These are phyloP conservation scores for Rosa persica DNA, from an alignment of 306 rosid genomes.

Conservation along the genomic window DNA sequence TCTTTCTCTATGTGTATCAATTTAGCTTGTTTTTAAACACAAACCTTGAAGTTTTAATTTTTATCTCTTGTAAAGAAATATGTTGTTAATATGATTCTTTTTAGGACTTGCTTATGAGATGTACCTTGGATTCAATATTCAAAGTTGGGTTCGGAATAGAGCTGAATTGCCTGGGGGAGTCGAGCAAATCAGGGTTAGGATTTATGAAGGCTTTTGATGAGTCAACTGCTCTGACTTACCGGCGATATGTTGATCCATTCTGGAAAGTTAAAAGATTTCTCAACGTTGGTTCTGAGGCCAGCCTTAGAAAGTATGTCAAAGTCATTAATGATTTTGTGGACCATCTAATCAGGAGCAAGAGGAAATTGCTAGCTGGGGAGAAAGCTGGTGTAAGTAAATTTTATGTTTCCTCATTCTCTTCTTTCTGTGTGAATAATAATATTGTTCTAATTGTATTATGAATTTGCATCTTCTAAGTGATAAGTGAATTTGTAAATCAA, in stretches of 20 bases:
- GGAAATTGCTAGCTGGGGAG: constrained; percentile 28
- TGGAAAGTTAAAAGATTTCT: constrained; percentile 68
- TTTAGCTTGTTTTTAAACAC: too few relatives aligned
- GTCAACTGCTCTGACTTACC: constrained; percentile 48
- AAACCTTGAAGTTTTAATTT: background rate
- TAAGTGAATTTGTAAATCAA: background rate
- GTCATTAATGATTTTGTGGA: constrained; percentile 50
- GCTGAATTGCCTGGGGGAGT: constrained; percentile 64
- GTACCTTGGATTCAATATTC: constrained; percentile 76
- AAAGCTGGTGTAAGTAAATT: constrained; percentile 45
- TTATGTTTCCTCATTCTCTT: background rate
- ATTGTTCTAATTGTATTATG: background rate
- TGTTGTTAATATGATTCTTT: background rate
- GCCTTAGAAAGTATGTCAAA: constrained; percentile 49
- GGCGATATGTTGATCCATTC: constrained; percentile 72
- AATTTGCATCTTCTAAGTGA: background rate
- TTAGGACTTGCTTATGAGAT: constrained; percentile 69
- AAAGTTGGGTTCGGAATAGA: constrained; percentile 88
- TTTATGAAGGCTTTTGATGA: constrained; percentile 87
- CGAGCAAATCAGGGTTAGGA: constrained; percentile 51
- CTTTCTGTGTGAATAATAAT: background rate
- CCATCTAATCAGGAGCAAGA: constrained; percentile 44
- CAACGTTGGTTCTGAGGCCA: constrained; percentile 67
- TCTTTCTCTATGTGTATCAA: too few relatives aligned
- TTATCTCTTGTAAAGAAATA: background rate